Percentiles rank a stretch among this genome's conserved stretches.
These are phyloP conservation scores for Schizosaccharomyces lindneri DNA, from an alignment of 805 yeast genomes.

Conservation along the genomic window DNA sequence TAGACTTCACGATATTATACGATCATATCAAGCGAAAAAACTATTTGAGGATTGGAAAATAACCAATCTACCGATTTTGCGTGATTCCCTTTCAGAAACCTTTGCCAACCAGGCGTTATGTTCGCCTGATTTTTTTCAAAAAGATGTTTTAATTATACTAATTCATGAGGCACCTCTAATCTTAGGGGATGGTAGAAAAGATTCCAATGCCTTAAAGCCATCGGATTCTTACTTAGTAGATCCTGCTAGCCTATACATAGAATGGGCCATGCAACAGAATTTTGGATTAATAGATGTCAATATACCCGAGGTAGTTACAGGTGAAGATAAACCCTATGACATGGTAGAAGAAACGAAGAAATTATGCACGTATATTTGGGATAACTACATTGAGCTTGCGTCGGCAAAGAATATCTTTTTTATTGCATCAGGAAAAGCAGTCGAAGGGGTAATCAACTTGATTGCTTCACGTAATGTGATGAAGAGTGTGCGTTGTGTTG, in stretches of 20 bases:
- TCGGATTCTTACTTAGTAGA: constrained; percentile 52
- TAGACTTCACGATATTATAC: constrained; percentile 41
- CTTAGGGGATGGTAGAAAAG: constrained; percentile 67
- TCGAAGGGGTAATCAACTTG: constrained; percentile 63
- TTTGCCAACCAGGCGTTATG: constrained; percentile 43
- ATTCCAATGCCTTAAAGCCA: constrained; percentile 53
- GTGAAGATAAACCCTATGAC: constrained; percentile 17
- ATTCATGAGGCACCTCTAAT: constrained; percentile 83
- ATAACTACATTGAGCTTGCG: constrained; percentile 60
- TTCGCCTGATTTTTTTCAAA: constrained; percentile 34
- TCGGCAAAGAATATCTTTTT: constrained; percentile 46
- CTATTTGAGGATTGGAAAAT: constrained; percentile 31
- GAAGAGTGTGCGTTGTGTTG: constrained; percentile 35
- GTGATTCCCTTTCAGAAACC: constrained; percentile 21
- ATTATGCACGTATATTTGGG: constrained; percentile 61
- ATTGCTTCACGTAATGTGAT: constrained; percentile 54
- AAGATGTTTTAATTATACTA: constrained; percentile 39
- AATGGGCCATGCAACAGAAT: constrained; percentile 35
- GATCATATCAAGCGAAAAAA: constrained; percentile 36
- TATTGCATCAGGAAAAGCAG: constrained; percentile 75
- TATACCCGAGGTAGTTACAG: constrained; percentile 36
- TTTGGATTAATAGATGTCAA: constrained; percentile 69
- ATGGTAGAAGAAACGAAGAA: constrained; percentile 34
- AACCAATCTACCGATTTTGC: constrained; percentile 39
- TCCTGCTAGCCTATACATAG: constrained; percentile 41